phyloP scores from a whole-genome alignment of 2,329 filamentous ascomycete species.

The Scedosporium boydii region DNA sequence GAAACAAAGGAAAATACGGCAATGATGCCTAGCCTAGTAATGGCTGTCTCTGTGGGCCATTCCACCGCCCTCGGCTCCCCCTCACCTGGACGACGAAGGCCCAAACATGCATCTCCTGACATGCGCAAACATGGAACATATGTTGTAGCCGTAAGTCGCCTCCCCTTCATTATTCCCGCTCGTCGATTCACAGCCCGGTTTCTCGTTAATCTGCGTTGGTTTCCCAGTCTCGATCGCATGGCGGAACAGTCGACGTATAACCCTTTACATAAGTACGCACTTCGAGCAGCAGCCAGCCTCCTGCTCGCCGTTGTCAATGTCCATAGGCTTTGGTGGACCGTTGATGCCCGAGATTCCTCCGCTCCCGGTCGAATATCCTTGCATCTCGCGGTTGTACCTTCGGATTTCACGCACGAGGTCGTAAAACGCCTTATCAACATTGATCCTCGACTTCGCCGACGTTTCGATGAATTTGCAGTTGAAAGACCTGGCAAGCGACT shows the following conservation, averaged over 20 bases:
- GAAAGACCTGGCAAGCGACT: conserved; percentile 76
- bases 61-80: not conserved
- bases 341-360: conserved; percentile 52
- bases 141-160: not conserved
- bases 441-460: conserved; percentile 94
- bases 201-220: not conserved
- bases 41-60: not conserved
- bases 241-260: conserved; percentile 1
- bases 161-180: not conserved
- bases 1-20: conserved; percentile 4
- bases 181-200: not conserved
- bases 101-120: not conserved
- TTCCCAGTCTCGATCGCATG: not conserved
- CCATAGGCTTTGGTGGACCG: conserved; percentile 63
- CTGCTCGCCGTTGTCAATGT: conserved; percentile 60
- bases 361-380: conserved; percentile 68
- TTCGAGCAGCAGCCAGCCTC: conserved; percentile 74
- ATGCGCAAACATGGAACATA: not conserved
- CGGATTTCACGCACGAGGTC: conserved; percentile 97
- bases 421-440: conserved; percentile 97
- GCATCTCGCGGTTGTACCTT: conserved; percentile 97
- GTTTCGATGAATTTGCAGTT: conserved; percentile 99
- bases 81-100: not conserved
- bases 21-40: conserved; percentile 1
- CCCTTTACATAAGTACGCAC: conserved; percentile 74